Evolutionary conservation across 2,329 filamentous ascomycete genomes (phyloP).

Genomic region (Stemphylium vesicarium): DNA sequence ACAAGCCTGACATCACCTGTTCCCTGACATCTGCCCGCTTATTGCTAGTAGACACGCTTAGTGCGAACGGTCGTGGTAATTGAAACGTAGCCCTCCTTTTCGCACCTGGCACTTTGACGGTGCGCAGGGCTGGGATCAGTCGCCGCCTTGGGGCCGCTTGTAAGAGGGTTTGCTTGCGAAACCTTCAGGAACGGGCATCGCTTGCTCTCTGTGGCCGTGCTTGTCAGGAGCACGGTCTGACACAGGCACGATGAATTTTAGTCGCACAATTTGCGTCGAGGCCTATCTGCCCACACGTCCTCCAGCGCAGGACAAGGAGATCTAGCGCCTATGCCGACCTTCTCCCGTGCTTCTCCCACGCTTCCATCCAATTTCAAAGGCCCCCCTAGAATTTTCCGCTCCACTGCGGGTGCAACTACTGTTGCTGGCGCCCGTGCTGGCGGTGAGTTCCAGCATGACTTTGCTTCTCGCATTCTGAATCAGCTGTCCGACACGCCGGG

Average conservation of each 20-base stretch:
- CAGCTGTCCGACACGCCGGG: conserved; percentile 14
- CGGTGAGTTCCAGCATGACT: conserved; percentile 36
- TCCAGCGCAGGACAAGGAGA: conserved; percentile 26
- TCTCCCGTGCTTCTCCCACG: conserved; percentile 49
- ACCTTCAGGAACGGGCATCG: conserved; percentile 43
- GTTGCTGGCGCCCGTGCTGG: conserved; percentile 26
- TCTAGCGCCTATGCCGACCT: conserved; percentile 39
- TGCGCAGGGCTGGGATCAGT: conserved; percentile 32
- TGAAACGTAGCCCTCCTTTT: conserved; percentile 44
- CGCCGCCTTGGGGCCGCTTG: conserved; percentile 24
- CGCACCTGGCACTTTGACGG: conserved; percentile 11
- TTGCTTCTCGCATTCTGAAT: conserved; percentile 17
- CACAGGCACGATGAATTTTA: conserved; percentile 33
- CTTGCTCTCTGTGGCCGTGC: conserved; percentile 29
- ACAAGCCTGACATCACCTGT: conserved; percentile 44
- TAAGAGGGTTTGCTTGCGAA: conserved; percentile 33
- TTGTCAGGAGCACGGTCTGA: conserved; percentile 31
- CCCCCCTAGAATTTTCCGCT: conserved; percentile 33
- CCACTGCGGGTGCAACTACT: conserved; percentile 18
- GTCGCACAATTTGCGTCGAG: conserved; percentile 38
- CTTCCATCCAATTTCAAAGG: conserved; percentile 44
- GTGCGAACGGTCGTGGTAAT: conserved; percentile 38
- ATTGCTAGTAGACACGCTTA: conserved; percentile 35
- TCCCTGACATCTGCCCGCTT: conserved; percentile 25
- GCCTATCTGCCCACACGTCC: conserved; percentile 27